Conservation (phyloP, 805 yeast species). For the Saccharomycopsis amapae region DNA sequence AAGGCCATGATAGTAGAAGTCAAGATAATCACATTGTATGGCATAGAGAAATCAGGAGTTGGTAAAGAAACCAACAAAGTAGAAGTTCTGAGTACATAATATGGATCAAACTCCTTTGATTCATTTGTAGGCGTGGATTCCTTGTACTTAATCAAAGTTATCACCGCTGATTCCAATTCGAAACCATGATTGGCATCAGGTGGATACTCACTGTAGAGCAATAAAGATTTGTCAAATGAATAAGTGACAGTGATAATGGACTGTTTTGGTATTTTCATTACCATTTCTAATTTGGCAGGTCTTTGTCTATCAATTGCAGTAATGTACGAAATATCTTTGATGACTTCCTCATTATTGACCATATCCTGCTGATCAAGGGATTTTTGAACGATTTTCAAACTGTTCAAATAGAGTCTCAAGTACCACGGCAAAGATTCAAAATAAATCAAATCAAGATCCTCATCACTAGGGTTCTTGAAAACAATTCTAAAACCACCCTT, state of each 20-base stretch:
- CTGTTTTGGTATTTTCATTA: slow-evolving; percentile 55
- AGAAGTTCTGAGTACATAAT: slow-evolving; percentile 65
- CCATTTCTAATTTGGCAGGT: slow-evolving; percentile 77
- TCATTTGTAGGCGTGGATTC: slow-evolving; percentile 15
- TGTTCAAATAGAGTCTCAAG: slow-evolving; percentile 73
- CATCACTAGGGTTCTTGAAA: slow-evolving; percentile 56
- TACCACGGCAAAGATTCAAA: slow-evolving; percentile 92
- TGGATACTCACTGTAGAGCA: slow-evolving; percentile 88
- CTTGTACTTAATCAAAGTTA: slow-evolving; percentile 41
- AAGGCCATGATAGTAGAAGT: slow-evolving; percentile 92
- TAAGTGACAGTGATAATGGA: slow-evolving; percentile 57
- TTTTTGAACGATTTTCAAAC: slow-evolving; percentile 38
- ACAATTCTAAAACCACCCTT: slow-evolving; percentile 81
- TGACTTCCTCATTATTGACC: slow-evolving; percentile 30
- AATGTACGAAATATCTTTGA: slow-evolving; percentile 51
- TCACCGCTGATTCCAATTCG: slow-evolving; percentile 84
- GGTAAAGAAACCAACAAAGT: slow-evolving; percentile 83
- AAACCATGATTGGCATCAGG: slow-evolving; percentile 99
- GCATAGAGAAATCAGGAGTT: slow-evolving; percentile 98
- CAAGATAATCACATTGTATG: slow-evolving; percentile 90
- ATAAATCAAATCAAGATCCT: slow-evolving; percentile 47
- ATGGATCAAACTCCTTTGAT: too few relatives aligned
- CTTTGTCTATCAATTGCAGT: slow-evolving; percentile 77
- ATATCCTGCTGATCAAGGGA: slow-evolving; percentile 18
- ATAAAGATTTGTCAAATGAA: slow-evolving; percentile 79